Evolutionary conservation across 1,139 yeast species (phyloP).

Genomic region (Suhomyces panamericanus): DNA sequence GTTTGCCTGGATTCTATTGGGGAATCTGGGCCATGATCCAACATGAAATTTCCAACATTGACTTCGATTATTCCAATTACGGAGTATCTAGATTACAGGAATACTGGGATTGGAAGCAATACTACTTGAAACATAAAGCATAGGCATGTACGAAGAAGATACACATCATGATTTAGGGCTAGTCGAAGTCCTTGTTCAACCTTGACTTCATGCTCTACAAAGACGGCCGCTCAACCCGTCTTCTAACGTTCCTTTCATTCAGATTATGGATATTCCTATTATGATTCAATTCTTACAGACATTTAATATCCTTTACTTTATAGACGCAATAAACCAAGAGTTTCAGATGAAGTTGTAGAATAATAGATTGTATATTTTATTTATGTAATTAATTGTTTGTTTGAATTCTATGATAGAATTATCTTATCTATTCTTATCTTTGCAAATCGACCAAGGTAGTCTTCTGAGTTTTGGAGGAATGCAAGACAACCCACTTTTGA

Average conservation of each 20-base stretch:
- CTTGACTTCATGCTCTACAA: no score
- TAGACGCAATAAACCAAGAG: constrained; percentile 4
- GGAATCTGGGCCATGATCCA: constrained; percentile 85
- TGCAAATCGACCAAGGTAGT: constrained; percentile 67
- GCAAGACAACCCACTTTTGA: constrained; percentile 68
- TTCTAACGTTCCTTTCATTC: no score
- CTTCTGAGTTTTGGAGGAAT: constrained; percentile 72
- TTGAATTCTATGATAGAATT: background rate
- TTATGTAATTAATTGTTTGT: no score
- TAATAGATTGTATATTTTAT: no score
- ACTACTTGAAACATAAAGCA: constrained; percentile 16
- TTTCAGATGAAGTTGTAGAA: background rate
- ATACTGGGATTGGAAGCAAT: constrained; percentile 67
- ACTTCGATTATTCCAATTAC: constrained; percentile 68
- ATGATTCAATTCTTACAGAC: constrained; percentile 11
- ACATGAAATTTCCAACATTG: constrained; percentile 67
- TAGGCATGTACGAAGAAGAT: background rate
- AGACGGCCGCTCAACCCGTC: no score
- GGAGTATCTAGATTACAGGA: constrained; percentile 62
- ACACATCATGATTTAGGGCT: no score
- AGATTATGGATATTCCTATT: background rate
- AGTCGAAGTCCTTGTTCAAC: no score
- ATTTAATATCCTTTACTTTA: constrained; percentile 9
- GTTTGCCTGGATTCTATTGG: constrained; percentile 84
- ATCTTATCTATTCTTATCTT: constrained; percentile 31